Conservation (phyloP, 192 early-diverging fungal genomes). For the Entomortierella parvispora region DNA sequence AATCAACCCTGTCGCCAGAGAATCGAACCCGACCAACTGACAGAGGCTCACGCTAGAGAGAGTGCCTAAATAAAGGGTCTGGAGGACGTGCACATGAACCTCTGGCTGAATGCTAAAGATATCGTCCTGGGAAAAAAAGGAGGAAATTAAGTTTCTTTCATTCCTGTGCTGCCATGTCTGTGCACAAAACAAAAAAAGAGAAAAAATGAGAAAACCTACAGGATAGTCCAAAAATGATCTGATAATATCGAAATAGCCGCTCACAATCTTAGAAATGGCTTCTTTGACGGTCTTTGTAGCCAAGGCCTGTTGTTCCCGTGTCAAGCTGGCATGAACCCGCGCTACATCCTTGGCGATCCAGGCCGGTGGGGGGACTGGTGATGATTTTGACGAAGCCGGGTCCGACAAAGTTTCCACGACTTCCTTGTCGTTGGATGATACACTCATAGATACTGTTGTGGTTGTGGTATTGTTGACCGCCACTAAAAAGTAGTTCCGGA, state of each 20-base stretch:
- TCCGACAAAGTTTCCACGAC: too few relatives aligned
- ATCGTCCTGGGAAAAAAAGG: slow-evolving; percentile 7
- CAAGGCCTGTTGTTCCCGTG: slow-evolving; percentile 36
- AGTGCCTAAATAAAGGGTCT: slow-evolving; percentile 26
- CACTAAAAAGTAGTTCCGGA: slow-evolving; percentile 55
- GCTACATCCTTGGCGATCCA: slow-evolving; percentile 46
- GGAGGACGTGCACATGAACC: slow-evolving; percentile 42
- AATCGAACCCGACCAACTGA: slow-evolving; percentile 32
- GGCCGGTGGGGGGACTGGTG: neutral
- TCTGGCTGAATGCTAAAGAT: slow-evolving; percentile 32
- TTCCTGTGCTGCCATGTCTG: too few relatives aligned
- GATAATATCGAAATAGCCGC: slow-evolving; percentile 58
- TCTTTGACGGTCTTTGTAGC: slow-evolving; percentile 44
- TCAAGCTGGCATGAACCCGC: slow-evolving; percentile 23
- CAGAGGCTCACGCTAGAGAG: slow-evolving; percentile 23
- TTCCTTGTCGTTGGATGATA: too few relatives aligned
- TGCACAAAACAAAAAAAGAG: neutral
- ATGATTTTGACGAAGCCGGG: too few relatives aligned
- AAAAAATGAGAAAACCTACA: slow-evolving; percentile 33
- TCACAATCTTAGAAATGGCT: slow-evolving; percentile 48
- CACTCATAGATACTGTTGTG: slow-evolving; percentile 11
- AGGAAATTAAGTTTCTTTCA: neutral
- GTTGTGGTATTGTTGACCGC: neutral
- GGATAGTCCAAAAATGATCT: slow-evolving; percentile 59
- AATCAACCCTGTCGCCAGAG: slow-evolving; percentile 28